phyloP scores from a whole-genome alignment of 116 monocot species.

The Cymodocea nodosa region DNA sequence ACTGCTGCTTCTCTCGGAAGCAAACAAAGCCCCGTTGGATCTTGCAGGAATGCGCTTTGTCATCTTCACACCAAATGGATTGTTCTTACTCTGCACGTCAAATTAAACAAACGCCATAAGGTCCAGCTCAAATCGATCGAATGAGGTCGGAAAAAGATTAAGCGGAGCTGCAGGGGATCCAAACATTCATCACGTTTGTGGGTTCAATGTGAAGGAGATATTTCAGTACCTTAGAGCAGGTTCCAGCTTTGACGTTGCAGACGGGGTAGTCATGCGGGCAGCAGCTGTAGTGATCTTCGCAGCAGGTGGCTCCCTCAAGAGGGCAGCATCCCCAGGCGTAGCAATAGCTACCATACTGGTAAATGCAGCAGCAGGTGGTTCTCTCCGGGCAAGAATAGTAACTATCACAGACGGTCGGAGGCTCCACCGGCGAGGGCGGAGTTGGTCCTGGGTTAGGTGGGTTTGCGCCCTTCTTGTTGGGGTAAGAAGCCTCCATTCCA shows the following conservation, averaged over 20 bases:
- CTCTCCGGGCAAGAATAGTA: slow-evolving; percentile 40
- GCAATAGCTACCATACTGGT: slow-evolving; percentile 22
- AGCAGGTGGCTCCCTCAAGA: slow-evolving; percentile 46
- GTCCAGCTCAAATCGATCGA: too few relatives aligned
- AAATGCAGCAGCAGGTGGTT: slow-evolving; percentile 66
- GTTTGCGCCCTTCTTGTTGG: slow-evolving; percentile 25
- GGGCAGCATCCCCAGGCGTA: slow-evolving; percentile 76
- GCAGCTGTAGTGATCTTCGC: slow-evolving; percentile 59
- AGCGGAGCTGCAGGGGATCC: too few relatives aligned
- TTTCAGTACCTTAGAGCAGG: slow-evolving; percentile 26
- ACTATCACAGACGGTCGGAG: slow-evolving; percentile 43
- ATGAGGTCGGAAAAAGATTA: too few relatives aligned
- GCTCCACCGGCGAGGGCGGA: slow-evolving; percentile 42
- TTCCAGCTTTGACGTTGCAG: slow-evolving; percentile 36
- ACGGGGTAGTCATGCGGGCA: slow-evolving; percentile 61
- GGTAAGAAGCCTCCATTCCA: slow-evolving; percentile 34
- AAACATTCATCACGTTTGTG: too few relatives aligned
- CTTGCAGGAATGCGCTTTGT: slow-evolving; percentile 27
- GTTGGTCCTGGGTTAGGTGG: slow-evolving; percentile 35
- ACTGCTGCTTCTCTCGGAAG: slow-evolving; percentile 2
- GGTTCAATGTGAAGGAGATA: too few relatives aligned
- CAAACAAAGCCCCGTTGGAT: slow-evolving; percentile 2
- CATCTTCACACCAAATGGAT: slow-evolving; percentile 35
- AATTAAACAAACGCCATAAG: not conserved
- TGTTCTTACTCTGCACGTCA: slow-evolving; percentile 36